Base-by-base conservation (phyloP, 371 early-diverging fungal genomes). In the Syncephalastrum racemosum region DNA sequence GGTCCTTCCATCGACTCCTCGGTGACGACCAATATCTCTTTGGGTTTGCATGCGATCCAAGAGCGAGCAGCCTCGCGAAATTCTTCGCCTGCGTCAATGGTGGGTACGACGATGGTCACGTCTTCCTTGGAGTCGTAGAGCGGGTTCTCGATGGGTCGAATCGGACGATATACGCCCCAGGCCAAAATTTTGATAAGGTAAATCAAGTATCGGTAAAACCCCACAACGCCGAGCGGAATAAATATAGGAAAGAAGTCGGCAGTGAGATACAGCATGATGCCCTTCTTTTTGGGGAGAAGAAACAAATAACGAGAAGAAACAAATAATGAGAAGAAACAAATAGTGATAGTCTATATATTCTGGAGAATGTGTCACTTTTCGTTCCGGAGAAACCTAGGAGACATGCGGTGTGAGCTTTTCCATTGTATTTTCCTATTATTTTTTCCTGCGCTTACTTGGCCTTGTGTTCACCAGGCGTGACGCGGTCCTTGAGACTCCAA, bases 71-170 rank as follows among this genome's bases (percentile, higher is more conserved):
- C 90, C 53, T 82, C 74, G 51, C 79, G 81, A 62, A 88, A 87
- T 64, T 88, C 88, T 53, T 84, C 87, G 56, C 90, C 88, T 4
- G 88, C 87, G 67, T 89, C 90, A 59, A 89, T 89, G 40, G 90
- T 89, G 1, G 88, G 87, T 6, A 89, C 88, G 48, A 88, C 71
- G 58, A 89, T 86, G 46, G 88, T 89, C 13, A 88, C 90, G 61
- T 89, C 88, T 61, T 68, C 66, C 50, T 80, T 73, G 12, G 80
- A 46, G 4, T 62, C 60, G 59, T 84, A 84, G 22, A 79, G 73
- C 4, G 84, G 84, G 43, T 80, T 73, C 10, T 58, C 64, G 41
- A 70, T 67, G 40, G 84, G 84, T 51, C 59, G 56, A 50, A 75
- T 79, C 1, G 84, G 84, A 10, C 73, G 67, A 52, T 84, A 84